A percentile compares a stretch with the other conserved stretches of the same genome.
Conservation (phyloP, 75 land plant genomes). For the Cupressus sempervirens region DNA sequence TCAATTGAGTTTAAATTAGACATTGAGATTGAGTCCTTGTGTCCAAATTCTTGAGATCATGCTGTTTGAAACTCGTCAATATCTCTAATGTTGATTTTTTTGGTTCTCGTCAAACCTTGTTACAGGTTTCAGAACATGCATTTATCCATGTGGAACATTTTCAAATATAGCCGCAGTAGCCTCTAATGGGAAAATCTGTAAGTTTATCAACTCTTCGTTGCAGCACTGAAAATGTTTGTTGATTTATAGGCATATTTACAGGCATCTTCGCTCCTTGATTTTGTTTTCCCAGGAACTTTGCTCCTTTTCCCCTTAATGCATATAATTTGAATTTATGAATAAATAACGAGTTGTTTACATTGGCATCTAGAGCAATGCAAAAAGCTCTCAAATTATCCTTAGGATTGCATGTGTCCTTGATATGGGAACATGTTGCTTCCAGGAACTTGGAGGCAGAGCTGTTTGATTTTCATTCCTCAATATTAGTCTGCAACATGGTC, state of each 20-base stretch:
- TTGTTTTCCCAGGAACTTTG: not conserved
- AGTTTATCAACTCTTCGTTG: slow-evolving; percentile 21
- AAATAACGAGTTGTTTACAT: not conserved
- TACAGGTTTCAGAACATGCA: slow-evolving; percentile 77
- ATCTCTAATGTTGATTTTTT: not conserved
- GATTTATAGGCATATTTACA: not conserved
- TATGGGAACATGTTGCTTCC: not conserved
- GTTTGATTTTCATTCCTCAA: not conserved
- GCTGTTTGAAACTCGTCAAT: not conserved
- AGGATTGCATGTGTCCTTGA: not conserved
- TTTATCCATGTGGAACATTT: slow-evolving; percentile 89
- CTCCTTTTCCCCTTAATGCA: not conserved
- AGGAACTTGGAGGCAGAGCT: not conserved
- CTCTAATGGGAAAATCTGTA: slow-evolving; percentile 63
- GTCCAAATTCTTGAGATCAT: not conserved
- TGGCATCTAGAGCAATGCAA: not conserved
- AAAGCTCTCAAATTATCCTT: not conserved
- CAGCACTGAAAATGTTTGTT: not conserved
- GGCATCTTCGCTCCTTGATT: not conserved
- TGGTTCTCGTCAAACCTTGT: not conserved
- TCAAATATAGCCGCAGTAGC: slow-evolving; percentile 68
- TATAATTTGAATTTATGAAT: not conserved
- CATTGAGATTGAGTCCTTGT: not conserved
- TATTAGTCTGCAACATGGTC: not conserved
- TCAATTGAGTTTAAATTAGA: not conserved